These are phyloP conservation scores for Pyricularia pennisetigena DNA, from an alignment of 2,329 filamentous ascomycete genomes.

Conservation along the genomic window DNA sequence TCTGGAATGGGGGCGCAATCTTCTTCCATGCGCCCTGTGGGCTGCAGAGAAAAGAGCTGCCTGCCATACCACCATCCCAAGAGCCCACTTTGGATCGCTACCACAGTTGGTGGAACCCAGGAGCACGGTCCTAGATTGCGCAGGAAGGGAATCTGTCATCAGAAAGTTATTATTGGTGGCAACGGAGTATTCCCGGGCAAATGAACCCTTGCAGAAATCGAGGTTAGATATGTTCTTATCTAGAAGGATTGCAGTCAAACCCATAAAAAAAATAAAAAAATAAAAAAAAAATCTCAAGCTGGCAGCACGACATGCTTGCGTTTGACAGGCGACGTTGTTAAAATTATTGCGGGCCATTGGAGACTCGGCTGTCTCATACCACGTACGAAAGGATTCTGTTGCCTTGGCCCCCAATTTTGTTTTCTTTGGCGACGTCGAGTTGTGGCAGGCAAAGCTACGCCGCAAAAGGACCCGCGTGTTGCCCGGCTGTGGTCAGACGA, in stretches of 20 bases:
- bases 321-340: not conserved
- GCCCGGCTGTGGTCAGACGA: not conserved
- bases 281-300: too few species aligned
- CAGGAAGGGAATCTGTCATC: not conserved
- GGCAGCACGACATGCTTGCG: too few species aligned
- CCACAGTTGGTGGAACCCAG: not conserved
- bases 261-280: not conserved
- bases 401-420: not conserved
- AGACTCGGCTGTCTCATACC: not conserved
- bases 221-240: not conserved
- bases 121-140: not conserved
- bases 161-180: not conserved
- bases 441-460: not conserved
- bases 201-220: not conserved
- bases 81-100: not conserved
- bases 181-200: not conserved
- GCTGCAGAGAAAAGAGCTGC: not conserved
- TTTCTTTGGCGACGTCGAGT: not conserved
- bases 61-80: not conserved
- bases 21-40: not conserved
- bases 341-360: not conserved
- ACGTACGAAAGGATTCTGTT: not conserved
- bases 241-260: not conserved
- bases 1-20: not conserved
- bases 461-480: not conserved